phyloP scores from a whole-genome alignment of 2,329 filamentous ascomycete genomes.

The Macrophomina pseudophaseolina region DNA sequence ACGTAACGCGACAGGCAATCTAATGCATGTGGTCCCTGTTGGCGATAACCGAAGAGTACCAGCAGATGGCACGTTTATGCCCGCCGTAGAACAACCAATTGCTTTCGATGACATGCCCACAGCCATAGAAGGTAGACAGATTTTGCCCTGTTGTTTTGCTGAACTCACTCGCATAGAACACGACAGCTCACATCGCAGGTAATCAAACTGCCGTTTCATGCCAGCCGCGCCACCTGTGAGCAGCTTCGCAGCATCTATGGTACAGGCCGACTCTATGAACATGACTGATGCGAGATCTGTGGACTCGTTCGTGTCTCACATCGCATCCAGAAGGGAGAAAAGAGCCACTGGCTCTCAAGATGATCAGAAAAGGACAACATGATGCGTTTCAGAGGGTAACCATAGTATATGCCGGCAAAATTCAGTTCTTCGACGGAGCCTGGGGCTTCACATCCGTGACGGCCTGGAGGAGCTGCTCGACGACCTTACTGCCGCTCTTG shows the following conservation, averaged over 20 bases:
- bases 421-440: conserved; percentile 48
- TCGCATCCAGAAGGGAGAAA: not conserved
- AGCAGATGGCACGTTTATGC: not conserved
- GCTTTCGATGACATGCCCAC: no score
- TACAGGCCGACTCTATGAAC: conserved; percentile 25
- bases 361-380: conserved; percentile 21
- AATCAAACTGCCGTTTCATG: conserved; percentile 13
- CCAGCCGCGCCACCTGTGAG: conserved; percentile 7
- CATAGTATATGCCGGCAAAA: not conserved
- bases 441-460: conserved; percentile 83
- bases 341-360: conserved; percentile 11
- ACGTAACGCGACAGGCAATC: conserved; percentile 13
- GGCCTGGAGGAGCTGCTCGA: conserved; percentile 82
- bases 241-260: conserved; percentile 21
- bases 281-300: conserved; percentile 4
- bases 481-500: conserved; percentile 78
- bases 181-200: conserved; percentile 3
- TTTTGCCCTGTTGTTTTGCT: not conserved
- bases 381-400: conserved; percentile 23
- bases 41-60: not conserved
- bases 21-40: conserved; percentile 13
- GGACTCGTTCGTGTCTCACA: not conserved
- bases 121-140: no score
- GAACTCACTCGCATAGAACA: conserved; percentile 8
- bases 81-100: no score